These are phyloP conservation scores for Coleophoma crateriformis DNA, from an alignment of 2,329 filamentous ascomycete species.

Conservation along the genomic window DNA sequence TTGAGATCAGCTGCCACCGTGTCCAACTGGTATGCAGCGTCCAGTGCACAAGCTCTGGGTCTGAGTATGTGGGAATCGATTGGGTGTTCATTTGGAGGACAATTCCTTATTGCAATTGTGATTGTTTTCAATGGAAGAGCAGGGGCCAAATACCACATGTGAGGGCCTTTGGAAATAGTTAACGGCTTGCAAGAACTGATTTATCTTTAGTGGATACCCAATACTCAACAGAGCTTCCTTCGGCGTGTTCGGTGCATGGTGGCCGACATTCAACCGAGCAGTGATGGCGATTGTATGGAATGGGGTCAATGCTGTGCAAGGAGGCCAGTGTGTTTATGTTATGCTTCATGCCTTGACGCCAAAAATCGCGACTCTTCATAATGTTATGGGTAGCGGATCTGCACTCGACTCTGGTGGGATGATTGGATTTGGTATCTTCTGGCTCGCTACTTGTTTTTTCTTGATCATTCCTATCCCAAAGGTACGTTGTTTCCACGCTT, in stretches of 20 bases:
- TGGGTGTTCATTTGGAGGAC: conserved; percentile 33
- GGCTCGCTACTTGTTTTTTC: conserved; percentile 33
- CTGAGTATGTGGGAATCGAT: conserved; percentile 44
- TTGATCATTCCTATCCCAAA: conserved; percentile 32
- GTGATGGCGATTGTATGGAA: conserved; percentile 41
- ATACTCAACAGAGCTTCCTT: conserved; percentile 36
- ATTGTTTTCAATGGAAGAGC: conserved; percentile 37
- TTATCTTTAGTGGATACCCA: conserved; percentile 26
- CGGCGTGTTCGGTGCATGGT: conserved; percentile 37
- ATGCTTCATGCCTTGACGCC: conserved; percentile 38
- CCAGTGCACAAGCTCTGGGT: conserved; percentile 34
- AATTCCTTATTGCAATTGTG: conserved; percentile 32
- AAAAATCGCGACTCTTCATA: conserved; percentile 30
- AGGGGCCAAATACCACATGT: conserved; percentile 37
- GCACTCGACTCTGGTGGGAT: conserved; percentile 34
- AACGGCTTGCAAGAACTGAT: neutral
- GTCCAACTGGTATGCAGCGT: conserved; percentile 32
- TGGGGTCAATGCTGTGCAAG: conserved; percentile 30
- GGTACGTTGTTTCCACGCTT: conserved; percentile 1
- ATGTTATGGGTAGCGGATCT: conserved; percentile 33
- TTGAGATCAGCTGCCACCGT: conserved; percentile 26
- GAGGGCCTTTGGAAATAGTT: neutral
- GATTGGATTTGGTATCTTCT: conserved; percentile 36
- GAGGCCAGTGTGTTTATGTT: conserved; percentile 30
- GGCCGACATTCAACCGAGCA: conserved; percentile 37